Percentiles rank a stretch among this genome's conserved stretches.
These are phyloP conservation scores for Sporothrix mexicana DNA, from an alignment of 2,329 filamentous ascomycete genomes.

Conservation along the genomic window DNA sequence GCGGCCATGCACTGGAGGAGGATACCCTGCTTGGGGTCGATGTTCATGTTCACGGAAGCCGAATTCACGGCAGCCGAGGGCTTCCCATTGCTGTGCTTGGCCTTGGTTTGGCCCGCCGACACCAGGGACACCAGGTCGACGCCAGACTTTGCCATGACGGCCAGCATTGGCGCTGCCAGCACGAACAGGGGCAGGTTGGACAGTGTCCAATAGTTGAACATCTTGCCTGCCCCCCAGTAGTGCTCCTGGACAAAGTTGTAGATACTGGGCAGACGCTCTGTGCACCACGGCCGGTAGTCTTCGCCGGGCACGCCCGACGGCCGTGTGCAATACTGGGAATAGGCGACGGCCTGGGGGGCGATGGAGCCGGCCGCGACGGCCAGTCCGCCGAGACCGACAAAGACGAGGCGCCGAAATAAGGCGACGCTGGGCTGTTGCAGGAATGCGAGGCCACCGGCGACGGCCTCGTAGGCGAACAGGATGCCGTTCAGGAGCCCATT, in stretches of 20 bases:
- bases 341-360: constrained; percentile 77
- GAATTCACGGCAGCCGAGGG: too few relatives aligned
- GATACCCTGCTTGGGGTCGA: constrained; percentile 37
- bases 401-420: constrained; percentile 58
- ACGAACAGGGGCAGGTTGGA: constrained; percentile 87
- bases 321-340: constrained; percentile 68
- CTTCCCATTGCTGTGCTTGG: constrained; percentile 22
- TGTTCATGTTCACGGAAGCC: background rate
- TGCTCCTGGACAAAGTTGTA: constrained; percentile 86
- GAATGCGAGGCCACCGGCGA: constrained; percentile 51
- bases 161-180: constrained; percentile 78
- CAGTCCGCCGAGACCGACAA: constrained; percentile 69
- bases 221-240: constrained; percentile 86
- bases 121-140: constrained; percentile 47
- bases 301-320: constrained; percentile 39
- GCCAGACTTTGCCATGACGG: constrained; percentile 69
- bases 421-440: constrained; percentile 44
- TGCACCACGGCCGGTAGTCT: constrained; percentile 74
- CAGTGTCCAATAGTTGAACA: constrained; percentile 87
- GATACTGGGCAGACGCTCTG: constrained; percentile 75
- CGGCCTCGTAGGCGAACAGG: constrained; percentile 70
- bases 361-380: constrained; percentile 70
- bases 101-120: constrained; percentile 27
- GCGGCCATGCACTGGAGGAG: constrained; percentile 67
- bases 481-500: constrained; percentile 87